Evolutionary conservation across 305 asterid species (phyloP), one percentile per base, ranked within the genome.

Genomic region (Fraxinus paxiana): DNA sequence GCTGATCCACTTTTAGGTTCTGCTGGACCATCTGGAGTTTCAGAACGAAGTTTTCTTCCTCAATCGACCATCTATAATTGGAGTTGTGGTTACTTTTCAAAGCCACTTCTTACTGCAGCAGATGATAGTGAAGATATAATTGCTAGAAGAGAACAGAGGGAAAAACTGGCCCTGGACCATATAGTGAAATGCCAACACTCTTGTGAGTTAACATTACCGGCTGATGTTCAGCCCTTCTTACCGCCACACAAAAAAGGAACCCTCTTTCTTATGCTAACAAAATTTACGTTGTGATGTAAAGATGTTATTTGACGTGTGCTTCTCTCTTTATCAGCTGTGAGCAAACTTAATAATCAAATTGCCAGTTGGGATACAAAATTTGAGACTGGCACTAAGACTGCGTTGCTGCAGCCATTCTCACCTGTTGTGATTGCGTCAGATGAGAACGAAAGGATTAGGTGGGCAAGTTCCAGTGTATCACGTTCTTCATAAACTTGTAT

Each of bases 71-170:
- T 96, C 79, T 96, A 96, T 87, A 92, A 90, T 83, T 94, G 98
- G 98, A 96, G 99, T 81, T 96, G 99, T 85, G 97, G 97, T 56
- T 98, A 96, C 89, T 96, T 96, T 87, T 96, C 99, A 61, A 96
- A 94, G 91, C 98, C 99, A 20, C 97, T 96, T 82, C 99, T 96
- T 75, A 91, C 97, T 78, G 86, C 93, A 59, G 75, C 88, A 75
- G 99, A 96, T 86, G 99, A 93, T 77, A 88, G 93, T 81, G 98
- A 93, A 89, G 98, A 96, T 79, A 85, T 88, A 84, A 84, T 89
- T 75, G 89, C 91, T 84, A 89, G 99, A 83, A 92, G 98, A 88
- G 99, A 93, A 84, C 92, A 90, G 84, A 90, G 90, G 80, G 99
- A 96, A 83, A 92, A 92, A 79, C 61, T 87, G 88, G 97, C 97